Conservation (phyloP, 2,329 filamentous ascomycete genomes). For the Penicillium rolfsii region DNA sequence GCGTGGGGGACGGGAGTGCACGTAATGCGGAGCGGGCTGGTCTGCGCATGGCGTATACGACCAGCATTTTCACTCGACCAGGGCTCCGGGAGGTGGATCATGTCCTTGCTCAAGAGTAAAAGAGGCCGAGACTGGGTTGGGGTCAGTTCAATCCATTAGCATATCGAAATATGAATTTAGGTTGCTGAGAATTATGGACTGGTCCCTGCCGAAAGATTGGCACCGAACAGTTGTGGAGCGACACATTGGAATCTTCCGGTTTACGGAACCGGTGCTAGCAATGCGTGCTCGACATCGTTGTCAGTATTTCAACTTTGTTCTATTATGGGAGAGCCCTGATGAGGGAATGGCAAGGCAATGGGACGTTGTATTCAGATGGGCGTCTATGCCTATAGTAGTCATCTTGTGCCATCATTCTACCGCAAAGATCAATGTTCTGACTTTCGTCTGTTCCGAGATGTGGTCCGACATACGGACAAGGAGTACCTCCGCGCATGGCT, state of each 20-base stretch:
- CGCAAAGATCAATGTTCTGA: not conserved
- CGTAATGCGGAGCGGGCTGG: conserved; percentile 21
- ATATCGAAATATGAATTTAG: not conserved
- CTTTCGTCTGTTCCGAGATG: not conserved
- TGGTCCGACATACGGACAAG: not conserved
- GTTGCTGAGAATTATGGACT: not conserved
- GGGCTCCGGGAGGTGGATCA: not conserved
- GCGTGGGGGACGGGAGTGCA: conserved; percentile 19
- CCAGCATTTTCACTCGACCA: not conserved
- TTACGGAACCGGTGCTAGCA: not conserved
- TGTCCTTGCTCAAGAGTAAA: not conserved
- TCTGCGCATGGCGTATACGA: conserved; percentile 17
- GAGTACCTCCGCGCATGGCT: not conserved
- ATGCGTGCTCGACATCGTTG: not conserved
- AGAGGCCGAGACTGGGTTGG: not conserved
- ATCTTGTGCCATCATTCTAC: not conserved
- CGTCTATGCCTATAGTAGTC: not conserved
- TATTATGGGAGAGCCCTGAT: not conserved
- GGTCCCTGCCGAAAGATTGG: not conserved
- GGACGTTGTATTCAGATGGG: not conserved
- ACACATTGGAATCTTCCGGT: not conserved
- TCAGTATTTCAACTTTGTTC: not conserved
- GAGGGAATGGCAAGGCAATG: not conserved
- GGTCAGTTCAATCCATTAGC: conserved; percentile 2
- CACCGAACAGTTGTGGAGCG: not conserved